Evolutionary conservation across 305 asterid species (phyloP), one percentile per base, ranked within the genome.

Genomic region (Euphrasia arctica): DNA sequence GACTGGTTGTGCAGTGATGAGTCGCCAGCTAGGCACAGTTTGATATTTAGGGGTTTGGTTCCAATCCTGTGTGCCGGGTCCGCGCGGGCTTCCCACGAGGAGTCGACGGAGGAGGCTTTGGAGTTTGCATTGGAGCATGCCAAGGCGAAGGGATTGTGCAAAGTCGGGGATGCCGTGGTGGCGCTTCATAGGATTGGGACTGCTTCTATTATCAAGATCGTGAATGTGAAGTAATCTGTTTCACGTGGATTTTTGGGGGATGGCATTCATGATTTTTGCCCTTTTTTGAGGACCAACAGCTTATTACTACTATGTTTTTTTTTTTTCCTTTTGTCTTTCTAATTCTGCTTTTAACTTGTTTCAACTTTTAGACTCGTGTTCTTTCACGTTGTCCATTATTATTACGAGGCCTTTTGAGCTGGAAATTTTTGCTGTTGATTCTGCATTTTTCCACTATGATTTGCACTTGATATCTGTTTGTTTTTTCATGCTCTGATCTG

Each of bases 1-100:
- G 87, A 81, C 48, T 83, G 87, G 87, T 77, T 80, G 1, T 83
- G 85, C 72, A 81, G 88, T 18, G 83, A 85, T 6, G 94, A 81
- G 39, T 77, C 80, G 18, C 90, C 90, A 0, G 88, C 90, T 2
- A 76, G 84, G 77, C 90, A 83, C 73, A 79, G 86, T 28, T 79
- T 86, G 5, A 74, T 86, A 32, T 86, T 78, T 62, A 61, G 88
- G 70, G 90, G 90, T 1, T 60, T 86, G 75, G 77, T 83, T 6
- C 90, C 88, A 0, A 64, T 83, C 56, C 69, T 86, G n/a, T 76
- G 83, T 62, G 80, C 80, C 10, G 83, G 86, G 54, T 75, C 83
- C 11, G 79, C 79, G 0, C 61, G 80, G 70, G 85, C 88, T 36
- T 83, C 93, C 31, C 77, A 74, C 0, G 82, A 71, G 65, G 88